A percentile compares a stretch with the other conserved stretches of the same genome.
These are phyloP conservation scores for Pichia californica DNA, from an alignment of 805 yeast genomes.

Conservation along the genomic window DNA sequence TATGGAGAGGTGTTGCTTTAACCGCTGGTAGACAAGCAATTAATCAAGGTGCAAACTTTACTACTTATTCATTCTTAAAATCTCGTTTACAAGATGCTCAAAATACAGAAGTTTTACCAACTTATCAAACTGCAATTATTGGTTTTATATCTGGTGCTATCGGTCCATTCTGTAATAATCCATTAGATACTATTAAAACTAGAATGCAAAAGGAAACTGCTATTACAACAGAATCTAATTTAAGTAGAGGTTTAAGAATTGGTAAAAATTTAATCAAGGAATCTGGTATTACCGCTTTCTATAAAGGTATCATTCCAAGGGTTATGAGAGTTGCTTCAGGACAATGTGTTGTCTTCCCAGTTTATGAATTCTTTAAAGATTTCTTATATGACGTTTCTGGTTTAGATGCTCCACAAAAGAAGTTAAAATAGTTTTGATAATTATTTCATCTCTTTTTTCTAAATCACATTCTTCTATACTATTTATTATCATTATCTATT, in stretches of 20 bases:
- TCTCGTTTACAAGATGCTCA: conserved; percentile 61
- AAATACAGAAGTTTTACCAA: conserved; percentile 56
- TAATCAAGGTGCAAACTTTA: conserved; percentile 97
- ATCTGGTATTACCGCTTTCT: conserved; percentile 84
- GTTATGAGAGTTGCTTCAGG: conserved; percentile 99
- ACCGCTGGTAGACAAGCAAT: conserved; percentile 98
- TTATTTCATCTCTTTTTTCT: neutral
- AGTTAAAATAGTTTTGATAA: conserved; percentile 13
- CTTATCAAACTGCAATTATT: conserved; percentile 89
- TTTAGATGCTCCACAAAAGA: conserved; percentile 16
- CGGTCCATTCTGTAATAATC: conserved; percentile 97
- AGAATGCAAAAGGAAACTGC: conserved; percentile 89
- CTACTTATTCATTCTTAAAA: conserved; percentile 84
- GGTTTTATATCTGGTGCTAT: conserved; percentile 94
- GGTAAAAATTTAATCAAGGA: conserved; percentile 75
- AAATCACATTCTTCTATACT: no score
- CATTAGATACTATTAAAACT: conserved; percentile 94
- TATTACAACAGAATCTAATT: conserved; percentile 54
- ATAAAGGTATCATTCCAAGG: conserved; percentile 97
- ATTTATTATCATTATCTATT: neutral
- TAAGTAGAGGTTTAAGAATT: conserved; percentile 74
- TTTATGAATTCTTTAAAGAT: conserved; percentile 81
- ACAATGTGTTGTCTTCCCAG: conserved; percentile 97
- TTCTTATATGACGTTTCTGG: conserved; percentile 41
- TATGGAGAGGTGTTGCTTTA: conserved; percentile 90